Conservation (phyloP, 805 yeast species). For the Candida oleophila region DNA sequence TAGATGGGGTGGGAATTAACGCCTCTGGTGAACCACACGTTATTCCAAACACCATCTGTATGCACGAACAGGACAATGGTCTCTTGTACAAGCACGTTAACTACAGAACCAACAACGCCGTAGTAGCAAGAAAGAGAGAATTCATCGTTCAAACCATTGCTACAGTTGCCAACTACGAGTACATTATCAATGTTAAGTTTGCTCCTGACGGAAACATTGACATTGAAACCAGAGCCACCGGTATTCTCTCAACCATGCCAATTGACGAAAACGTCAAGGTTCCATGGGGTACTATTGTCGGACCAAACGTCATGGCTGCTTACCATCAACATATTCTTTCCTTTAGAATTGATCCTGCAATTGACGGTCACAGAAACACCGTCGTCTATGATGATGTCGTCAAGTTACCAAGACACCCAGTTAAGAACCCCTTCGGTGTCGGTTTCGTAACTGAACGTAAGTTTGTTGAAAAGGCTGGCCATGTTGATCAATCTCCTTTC, state of each 20-base stretch:
- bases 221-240: conserved; percentile 81
- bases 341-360: conserved; percentile 77
- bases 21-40: conserved; percentile 61
- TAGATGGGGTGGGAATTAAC: conserved; percentile 59
- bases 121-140: conserved; percentile 75
- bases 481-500: conserved; percentile 71
- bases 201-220: conserved; percentile 78
- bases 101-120: conserved; percentile 70
- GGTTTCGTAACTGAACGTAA: conserved; percentile 68
- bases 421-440: conserved; percentile 61
- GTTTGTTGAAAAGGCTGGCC: conserved; percentile 67
- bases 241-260: conserved; percentile 83
- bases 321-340: conserved; percentile 81
- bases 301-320: conserved; percentile 80
- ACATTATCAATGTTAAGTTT: conserved; percentile 67
- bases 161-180: conserved; percentile 83
- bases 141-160: conserved; percentile 78
- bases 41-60: conserved; percentile 69
- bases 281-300: conserved; percentile 74
- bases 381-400: conserved; percentile 69
- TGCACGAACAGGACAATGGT: conserved; percentile 81
- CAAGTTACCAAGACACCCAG: conserved; percentile 54
- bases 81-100: conserved; percentile 76
- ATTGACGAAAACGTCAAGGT: conserved; percentile 65
- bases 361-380: conserved; percentile 78